A percentile compares a stretch with the other conserved stretches of the same genome.
phyloP scores from a whole-genome alignment of 257 asterid species.

The Plectranthus barbatus region DNA sequence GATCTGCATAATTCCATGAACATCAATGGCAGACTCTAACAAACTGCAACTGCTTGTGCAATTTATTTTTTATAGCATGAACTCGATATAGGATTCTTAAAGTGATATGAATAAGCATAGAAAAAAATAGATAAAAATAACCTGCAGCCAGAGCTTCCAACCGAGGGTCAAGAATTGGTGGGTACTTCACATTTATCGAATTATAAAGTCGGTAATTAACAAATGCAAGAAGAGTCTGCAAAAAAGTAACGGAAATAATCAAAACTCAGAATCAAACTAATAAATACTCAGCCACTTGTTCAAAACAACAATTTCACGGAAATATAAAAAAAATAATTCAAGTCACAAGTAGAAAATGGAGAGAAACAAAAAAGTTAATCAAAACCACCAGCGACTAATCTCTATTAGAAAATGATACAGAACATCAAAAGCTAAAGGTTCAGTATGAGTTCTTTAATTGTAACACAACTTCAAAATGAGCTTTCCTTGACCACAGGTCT shows the following conservation, averaged over 20 bases:
- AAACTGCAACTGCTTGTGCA: neutral
- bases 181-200: conserved; percentile 69
- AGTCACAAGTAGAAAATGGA: neutral
- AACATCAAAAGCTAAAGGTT: neutral
- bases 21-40: neutral
- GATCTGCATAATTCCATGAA: conserved; percentile 50
- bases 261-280: neutral
- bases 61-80: neutral
- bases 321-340: neutral
- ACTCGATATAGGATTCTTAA: neutral
- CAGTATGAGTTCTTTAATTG: neutral
- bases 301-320: neutral
- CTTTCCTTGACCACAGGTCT: neutral
- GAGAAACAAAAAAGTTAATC: neutral
- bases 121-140: conserved; percentile 14
- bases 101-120: neutral
- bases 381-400: neutral
- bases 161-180: conserved; percentile 86
- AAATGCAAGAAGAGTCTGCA: conserved; percentile 82
- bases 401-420: neutral
- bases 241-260: conserved; percentile 2
- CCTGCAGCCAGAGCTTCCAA: conserved; percentile 93
- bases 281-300: neutral
- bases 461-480: neutral
- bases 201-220: conserved; percentile 67